A percentile compares a stretch with the other conserved stretches of the same genome.
phyloP scores from a whole-genome alignment of 495 filamentous ascomycete species.

The Neurospora tetraspora region DNA sequence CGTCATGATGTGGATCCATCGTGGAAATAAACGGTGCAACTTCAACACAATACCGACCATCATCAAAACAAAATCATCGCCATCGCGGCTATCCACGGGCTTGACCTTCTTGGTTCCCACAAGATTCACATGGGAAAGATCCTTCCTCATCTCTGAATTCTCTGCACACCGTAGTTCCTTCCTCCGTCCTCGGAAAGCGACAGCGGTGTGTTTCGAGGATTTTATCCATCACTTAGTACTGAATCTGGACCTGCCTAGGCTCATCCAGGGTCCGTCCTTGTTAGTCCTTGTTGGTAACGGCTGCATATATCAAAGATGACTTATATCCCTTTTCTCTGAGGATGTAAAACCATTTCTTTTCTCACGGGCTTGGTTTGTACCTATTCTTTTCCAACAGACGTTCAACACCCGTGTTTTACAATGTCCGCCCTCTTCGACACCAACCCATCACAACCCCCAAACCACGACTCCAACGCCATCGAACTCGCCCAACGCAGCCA shows the following conservation, averaged over 20 bases:
- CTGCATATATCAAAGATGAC: background rate
- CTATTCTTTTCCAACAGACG: background rate
- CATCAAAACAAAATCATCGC: background rate
- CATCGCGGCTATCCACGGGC: background rate
- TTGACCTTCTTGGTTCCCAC: background rate
- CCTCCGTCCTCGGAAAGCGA: background rate
- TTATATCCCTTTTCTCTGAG: background rate
- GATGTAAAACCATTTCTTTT: background rate
- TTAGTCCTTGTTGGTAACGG: background rate
- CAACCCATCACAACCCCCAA: background rate
- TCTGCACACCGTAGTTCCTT: background rate
- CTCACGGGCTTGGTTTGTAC: background rate
- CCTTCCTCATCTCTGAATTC: background rate
- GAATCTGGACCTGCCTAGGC: background rate
- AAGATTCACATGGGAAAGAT: background rate
- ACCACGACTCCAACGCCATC: background rate
- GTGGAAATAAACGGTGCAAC: background rate
- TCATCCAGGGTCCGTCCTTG: background rate
- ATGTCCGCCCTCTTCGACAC: background rate
- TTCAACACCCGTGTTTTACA: background rate
- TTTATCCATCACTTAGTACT: background rate
- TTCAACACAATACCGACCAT: background rate
- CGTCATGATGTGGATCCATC: background rate
- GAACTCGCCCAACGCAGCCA: background rate
- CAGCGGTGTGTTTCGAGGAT: background rate